Conservation (phyloP, 306 rosid genomes). For the Trifolium pratense region DNA sequence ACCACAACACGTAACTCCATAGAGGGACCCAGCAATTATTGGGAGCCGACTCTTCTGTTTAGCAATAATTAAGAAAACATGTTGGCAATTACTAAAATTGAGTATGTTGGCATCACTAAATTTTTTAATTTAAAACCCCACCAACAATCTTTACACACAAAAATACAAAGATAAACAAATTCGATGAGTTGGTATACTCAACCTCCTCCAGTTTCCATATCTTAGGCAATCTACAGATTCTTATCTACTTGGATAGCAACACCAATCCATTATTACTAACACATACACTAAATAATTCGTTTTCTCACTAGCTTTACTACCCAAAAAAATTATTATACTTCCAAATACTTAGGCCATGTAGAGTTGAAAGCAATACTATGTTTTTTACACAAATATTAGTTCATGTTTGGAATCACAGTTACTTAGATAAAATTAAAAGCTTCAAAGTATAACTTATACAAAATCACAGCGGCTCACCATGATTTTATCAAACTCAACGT, state of each 20-base stretch:
- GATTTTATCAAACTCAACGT: neutral
- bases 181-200: slow-evolving; percentile 36
- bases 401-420: neutral
- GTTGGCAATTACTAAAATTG: slow-evolving; percentile 23
- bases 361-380: neutral
- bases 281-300: neutral
- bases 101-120: slow-evolving; percentile 34
- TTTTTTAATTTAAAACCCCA: slow-evolving; percentile 49
- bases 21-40: slow-evolving; percentile 60
- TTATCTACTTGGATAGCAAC: slow-evolving; percentile 24
- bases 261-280: neutral
- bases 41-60: slow-evolving; percentile 47
- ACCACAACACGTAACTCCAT: slow-evolving; percentile 40
- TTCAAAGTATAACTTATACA: neutral
- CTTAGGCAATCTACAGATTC: slow-evolving; percentile 11
- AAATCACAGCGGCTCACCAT: neutral
- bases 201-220: slow-evolving; percentile 12
- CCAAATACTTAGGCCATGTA: neutral
- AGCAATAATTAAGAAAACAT: slow-evolving; percentile 52
- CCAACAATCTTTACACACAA: slow-evolving; percentile 31
- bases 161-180: slow-evolving; percentile 31
- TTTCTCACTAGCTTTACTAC: neutral
- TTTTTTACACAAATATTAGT: neutral
- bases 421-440: neutral
- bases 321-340: neutral